These are phyloP conservation scores for Trametes sp. DNA, from an alignment of 1,284 basidiomycete genomes.

Conservation along the genomic window DNA sequence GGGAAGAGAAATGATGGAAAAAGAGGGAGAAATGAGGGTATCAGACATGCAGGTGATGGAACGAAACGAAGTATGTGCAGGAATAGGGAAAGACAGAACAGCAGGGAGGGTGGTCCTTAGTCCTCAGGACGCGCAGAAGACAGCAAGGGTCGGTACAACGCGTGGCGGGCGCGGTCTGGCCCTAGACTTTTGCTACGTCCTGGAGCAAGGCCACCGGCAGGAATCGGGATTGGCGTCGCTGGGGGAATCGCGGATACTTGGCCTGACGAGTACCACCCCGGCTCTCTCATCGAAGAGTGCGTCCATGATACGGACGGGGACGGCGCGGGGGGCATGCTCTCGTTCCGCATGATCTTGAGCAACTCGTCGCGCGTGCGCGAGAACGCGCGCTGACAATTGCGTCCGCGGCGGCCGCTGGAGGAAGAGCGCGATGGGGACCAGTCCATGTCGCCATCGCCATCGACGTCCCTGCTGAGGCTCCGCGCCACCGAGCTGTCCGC, in stretches of 20 bases:
- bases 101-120: background rate
- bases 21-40: background rate
- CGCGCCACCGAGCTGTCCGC: constrained; percentile 10
- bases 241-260: constrained; percentile 11
- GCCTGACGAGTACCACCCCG: constrained; percentile 15
- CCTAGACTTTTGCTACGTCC: constrained; percentile 29
- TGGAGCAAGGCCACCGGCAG: constrained; percentile 9
- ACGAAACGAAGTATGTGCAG: background rate
- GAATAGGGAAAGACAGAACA: background rate
- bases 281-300: constrained; percentile 3
- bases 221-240: constrained; percentile 29
- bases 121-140: background rate
- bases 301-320: constrained; percentile 29
- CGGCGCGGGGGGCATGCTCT: constrained; percentile 38
- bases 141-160: constrained; percentile 6
- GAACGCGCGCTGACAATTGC: constrained; percentile 21
- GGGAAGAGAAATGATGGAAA: background rate
- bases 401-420: constrained; percentile 17
- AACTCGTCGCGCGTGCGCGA: constrained; percentile 28
- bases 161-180: constrained; percentile 10
- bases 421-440: constrained; percentile 16
- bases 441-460: background rate
- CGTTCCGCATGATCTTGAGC: constrained; percentile 25
- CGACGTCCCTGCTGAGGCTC: constrained; percentile 13
- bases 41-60: background rate